Evolutionary conservation across 805 yeast species (phyloP), one percentile per base, ranked within the genome.

Genomic region (Candida boidinii): DNA sequence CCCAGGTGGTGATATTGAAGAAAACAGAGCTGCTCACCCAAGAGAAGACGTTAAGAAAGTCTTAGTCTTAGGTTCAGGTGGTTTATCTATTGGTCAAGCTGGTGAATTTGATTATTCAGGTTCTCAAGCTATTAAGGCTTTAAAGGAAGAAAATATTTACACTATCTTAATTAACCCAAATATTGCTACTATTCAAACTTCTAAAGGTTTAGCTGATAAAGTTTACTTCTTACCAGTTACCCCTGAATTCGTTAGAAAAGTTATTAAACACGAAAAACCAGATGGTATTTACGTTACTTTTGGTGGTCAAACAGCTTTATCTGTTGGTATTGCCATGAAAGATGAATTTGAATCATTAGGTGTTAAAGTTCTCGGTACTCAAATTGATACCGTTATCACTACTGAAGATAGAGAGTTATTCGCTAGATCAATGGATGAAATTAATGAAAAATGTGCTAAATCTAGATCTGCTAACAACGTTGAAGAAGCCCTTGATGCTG

Each of bases 61-160:
- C 31, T 73, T 87, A 45, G 90, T 87, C 37, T 73, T 92, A 51
- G 98, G 98, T 51, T 88, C 96, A 33, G 98, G 98, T 68, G 98
- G 98, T 58, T 70, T 92, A 51, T 84, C 95, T 36, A 92, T 92
- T 56, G 98, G 98, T 45, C 98, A 92, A 68, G 98, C 98, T 43
- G 98, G 98, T 62, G 98, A 92, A 65, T 92, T 92, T 54, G 98
- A 92, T 60, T 92, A 92, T 66, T 87, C 96, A 29, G 98, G 98
- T 53, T 86, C 96, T 35, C 98, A 92, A 66, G 98, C 98, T 38
- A 92, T 92, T 64, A 92, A 92, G 64, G 98, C 98, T 29, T 71
- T 92, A 64, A 90, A 86, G 61, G 96, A 92, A 67, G 97, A 88
- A 64, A 96, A 96, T 41, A 92, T 90, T 44, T 86, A 90, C 70